Conservation (phyloP, 2,329 filamentous ascomycete genomes). For the Claviceps sorghi region DNA sequence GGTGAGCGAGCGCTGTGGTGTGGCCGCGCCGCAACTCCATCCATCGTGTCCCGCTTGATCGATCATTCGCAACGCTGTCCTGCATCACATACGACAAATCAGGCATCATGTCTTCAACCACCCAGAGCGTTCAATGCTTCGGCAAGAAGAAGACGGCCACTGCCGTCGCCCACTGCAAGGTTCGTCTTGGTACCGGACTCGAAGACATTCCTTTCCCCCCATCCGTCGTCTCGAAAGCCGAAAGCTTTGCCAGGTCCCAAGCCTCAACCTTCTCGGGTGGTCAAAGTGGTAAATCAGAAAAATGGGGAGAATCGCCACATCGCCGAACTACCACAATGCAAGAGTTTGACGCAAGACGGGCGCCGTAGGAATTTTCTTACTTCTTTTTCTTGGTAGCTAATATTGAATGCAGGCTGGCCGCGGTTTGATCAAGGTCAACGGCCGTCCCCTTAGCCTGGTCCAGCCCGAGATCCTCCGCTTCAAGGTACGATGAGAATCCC, state of each 20-base stretch:
- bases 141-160: slow-evolving; percentile 94
- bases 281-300: neutral
- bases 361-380: neutral
- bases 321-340: neutral
- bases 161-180: slow-evolving; percentile 86
- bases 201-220: neutral
- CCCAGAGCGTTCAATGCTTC: slow-evolving; percentile 91
- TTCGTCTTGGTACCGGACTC: slow-evolving; percentile 26
- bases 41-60: slow-evolving; percentile 3
- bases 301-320: neutral
- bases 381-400: slow-evolving; percentile 14
- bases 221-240: neutral
- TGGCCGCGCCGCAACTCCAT: slow-evolving; percentile 5
- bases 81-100: slow-evolving; percentile 12
- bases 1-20: neutral
- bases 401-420: slow-evolving; percentile 23
- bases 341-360: neutral
- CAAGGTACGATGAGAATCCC: slow-evolving; percentile 49
- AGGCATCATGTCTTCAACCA: slow-evolving; percentile 58
- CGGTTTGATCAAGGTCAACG: slow-evolving; percentile 97
- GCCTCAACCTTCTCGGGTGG: neutral
- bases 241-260: neutral
- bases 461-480: slow-evolving; percentile 95
- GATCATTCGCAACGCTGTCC: slow-evolving; percentile 5
- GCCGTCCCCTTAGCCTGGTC: slow-evolving; percentile 83